Conservation (phyloP, 2,329 filamentous ascomycete genomes). For the Microthyrium microscopicum region DNA sequence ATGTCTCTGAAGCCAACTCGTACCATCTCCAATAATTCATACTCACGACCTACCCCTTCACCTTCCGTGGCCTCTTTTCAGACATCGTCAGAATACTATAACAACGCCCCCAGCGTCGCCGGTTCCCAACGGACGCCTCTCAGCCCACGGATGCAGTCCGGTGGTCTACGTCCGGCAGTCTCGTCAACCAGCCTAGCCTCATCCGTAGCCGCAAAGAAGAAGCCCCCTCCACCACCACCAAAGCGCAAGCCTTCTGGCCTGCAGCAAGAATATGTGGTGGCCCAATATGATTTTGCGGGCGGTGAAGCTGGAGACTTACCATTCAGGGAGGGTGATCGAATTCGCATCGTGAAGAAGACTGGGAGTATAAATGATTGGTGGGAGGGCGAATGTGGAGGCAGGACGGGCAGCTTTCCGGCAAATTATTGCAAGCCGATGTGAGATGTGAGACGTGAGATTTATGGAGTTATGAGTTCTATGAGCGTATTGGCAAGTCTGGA, state of each 20-base stretch:
- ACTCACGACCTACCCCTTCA: too few species aligned
- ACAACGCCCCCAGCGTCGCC: too few species aligned
- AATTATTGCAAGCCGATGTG: slow-evolving; percentile 52
- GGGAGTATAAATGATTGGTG: slow-evolving; percentile 75
- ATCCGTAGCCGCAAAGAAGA: slow-evolving; percentile 43
- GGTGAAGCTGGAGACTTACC: slow-evolving; percentile 53
- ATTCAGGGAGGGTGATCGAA: slow-evolving; percentile 63
- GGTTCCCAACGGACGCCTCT: too few species aligned
- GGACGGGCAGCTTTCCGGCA: slow-evolving; percentile 59
- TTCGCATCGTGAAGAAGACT: slow-evolving; percentile 63
- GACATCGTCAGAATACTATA: too few species aligned
- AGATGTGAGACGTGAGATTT: not conserved
- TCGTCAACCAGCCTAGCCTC: too few species aligned
- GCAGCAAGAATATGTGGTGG: slow-evolving; percentile 45
- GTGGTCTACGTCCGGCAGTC: too few species aligned
- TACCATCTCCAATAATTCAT: not conserved
- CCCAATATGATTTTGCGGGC: slow-evolving; percentile 58
- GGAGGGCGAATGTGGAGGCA: slow-evolving; percentile 58
- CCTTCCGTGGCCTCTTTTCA: too few species aligned
- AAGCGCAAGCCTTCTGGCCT: slow-evolving; percentile 39
- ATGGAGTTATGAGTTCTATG: too few species aligned
- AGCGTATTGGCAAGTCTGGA: too few species aligned
- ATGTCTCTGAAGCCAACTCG: not conserved
- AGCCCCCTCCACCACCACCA: slow-evolving; percentile 56
- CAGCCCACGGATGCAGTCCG: too few species aligned